These are phyloP conservation scores for Cercospora zeae-maydis DNA, from an alignment of 2,329 filamentous ascomycete genomes.

Conservation along the genomic window DNA sequence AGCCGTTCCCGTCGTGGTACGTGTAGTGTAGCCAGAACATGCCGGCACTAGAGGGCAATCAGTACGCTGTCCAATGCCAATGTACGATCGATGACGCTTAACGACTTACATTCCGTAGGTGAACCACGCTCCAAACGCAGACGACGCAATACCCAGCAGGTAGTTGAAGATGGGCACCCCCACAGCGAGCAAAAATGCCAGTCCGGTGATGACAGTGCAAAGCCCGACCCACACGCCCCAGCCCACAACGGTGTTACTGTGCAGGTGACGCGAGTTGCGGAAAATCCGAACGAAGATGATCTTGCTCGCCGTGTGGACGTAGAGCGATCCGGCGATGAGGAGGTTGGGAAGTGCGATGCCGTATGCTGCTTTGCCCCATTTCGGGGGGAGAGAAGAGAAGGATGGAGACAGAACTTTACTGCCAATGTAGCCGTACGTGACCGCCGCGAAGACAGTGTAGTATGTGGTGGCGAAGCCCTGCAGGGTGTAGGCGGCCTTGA, in stretches of 20 bases:
- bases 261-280: slow-evolving; percentile 45
- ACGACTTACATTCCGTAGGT: slow-evolving; percentile 44
- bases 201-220: slow-evolving; percentile 46
- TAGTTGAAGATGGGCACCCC: slow-evolving; percentile 55
- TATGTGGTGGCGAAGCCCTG: slow-evolving; percentile 50
- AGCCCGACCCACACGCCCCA: slow-evolving; percentile 49
- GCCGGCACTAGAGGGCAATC: slow-evolving; percentile 28
- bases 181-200: slow-evolving; percentile 44
- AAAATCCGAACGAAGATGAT: slow-evolving; percentile 52
- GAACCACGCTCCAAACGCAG: slow-evolving; percentile 53
- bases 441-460: slow-evolving; percentile 50
- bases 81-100: not conserved
- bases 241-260: slow-evolving; percentile 47
- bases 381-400: slow-evolving; percentile 44
- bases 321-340: slow-evolving; percentile 49
- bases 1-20: slow-evolving; percentile 39
- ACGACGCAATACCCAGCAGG: slow-evolving; percentile 50
- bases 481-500: slow-evolving; percentile 51
- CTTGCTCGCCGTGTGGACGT: slow-evolving; percentile 52
- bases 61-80: too few species aligned
- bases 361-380: slow-evolving; percentile 51
- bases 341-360: slow-evolving; percentile 51
- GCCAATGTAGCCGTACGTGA: slow-evolving; percentile 53
- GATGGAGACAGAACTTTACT: slow-evolving; percentile 46
- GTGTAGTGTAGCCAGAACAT: slow-evolving; percentile 52